Percentiles rank a stretch among this genome's conserved stretches.
Conservation (phyloP, 2,329 filamentous ascomycete species). For the Colletotrichum brevisporum region DNA sequence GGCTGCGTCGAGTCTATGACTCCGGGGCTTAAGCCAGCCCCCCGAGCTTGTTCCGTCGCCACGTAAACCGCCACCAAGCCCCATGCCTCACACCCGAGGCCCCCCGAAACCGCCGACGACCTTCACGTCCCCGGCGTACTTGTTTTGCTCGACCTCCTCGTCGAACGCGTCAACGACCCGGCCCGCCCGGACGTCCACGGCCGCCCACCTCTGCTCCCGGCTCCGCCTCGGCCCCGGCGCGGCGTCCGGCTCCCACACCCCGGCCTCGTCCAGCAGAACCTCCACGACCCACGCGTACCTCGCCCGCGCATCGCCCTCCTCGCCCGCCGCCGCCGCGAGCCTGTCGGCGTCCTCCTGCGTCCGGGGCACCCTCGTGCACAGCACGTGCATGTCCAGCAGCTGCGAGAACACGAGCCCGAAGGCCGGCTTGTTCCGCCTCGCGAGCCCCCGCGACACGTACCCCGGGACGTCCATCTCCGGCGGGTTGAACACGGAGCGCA, state of each 20-base stretch:
- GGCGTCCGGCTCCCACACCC: slow-evolving; percentile 55
- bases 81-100: slow-evolving; percentile 47
- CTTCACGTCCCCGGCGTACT: slow-evolving; percentile 43
- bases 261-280: slow-evolving; percentile 65
- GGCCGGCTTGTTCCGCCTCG: slow-evolving; percentile 60
- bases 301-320: slow-evolving; percentile 30
- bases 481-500: slow-evolving; percentile 65
- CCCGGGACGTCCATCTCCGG: slow-evolving; percentile 44
- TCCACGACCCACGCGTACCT: slow-evolving; percentile 62
- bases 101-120: slow-evolving; percentile 54
- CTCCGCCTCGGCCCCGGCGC: slow-evolving; percentile 46
- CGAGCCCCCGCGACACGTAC: slow-evolving; percentile 42
- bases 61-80: too few relatives aligned
- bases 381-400: slow-evolving; percentile 68
- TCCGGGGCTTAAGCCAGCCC: too few relatives aligned
- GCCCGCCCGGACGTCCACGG: slow-evolving; percentile 58
- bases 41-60: too few relatives aligned
- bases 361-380: slow-evolving; percentile 62
- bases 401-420: slow-evolving; percentile 70
- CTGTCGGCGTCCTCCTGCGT: slow-evolving; percentile 56
- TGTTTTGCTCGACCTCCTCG: slow-evolving; percentile 33
- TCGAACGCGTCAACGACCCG: slow-evolving; percentile 57
- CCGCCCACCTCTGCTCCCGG: slow-evolving; percentile 69
- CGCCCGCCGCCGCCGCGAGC: slow-evolving; percentile 42
- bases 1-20: too few relatives aligned